Conservation (phyloP, 2,329 filamentous ascomycete species). For the Fusarium tanahbumbuense region DNA sequence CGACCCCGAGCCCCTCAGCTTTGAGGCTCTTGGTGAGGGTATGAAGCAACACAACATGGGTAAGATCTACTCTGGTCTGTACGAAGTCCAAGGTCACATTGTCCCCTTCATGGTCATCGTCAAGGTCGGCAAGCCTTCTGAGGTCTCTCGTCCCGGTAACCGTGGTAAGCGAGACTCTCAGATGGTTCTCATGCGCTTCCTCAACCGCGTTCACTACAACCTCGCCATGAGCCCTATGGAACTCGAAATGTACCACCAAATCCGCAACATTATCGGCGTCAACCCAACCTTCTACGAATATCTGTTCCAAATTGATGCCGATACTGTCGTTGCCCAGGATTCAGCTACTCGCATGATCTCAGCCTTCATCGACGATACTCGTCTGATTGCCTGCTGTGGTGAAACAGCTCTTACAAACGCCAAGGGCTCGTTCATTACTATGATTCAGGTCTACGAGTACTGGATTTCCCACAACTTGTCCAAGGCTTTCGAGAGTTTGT, state of each 20-base stretch:
- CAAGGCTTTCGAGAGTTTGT: conserved; percentile 97
- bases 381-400: conserved; percentile 92
- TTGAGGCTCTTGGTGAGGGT: conserved; percentile 95
- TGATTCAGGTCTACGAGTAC: conserved; percentile 99
- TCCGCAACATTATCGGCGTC: conserved; percentile 97
- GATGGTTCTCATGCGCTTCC: conserved; percentile 98
- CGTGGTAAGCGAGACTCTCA: conserved; percentile 99
- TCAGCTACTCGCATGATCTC: conserved; percentile 93
- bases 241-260: conserved; percentile 98
- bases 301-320: conserved; percentile 94
- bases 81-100: conserved; percentile 97
- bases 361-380: conserved; percentile 89
- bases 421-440: conserved; percentile 92
- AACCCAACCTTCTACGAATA: conserved; percentile 99
- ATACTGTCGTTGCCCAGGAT: conserved; percentile 92
- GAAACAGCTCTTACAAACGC: conserved; percentile 94
- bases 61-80: conserved; percentile 97
- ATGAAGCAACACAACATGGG: conserved; percentile 99
- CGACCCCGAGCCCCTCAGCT: conserved; percentile 95
- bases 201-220: conserved; percentile 99
- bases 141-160: conserved; percentile 94
- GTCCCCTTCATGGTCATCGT: conserved; percentile 97
- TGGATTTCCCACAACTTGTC: conserved; percentile 98
- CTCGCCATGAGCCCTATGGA: conserved; percentile 95
- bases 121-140: conserved; percentile 97